Percentiles rank a stretch among this genome's conserved stretches.
Conservation (phyloP, 148 eudicot genomes). For the Nepenthes gracilis region DNA sequence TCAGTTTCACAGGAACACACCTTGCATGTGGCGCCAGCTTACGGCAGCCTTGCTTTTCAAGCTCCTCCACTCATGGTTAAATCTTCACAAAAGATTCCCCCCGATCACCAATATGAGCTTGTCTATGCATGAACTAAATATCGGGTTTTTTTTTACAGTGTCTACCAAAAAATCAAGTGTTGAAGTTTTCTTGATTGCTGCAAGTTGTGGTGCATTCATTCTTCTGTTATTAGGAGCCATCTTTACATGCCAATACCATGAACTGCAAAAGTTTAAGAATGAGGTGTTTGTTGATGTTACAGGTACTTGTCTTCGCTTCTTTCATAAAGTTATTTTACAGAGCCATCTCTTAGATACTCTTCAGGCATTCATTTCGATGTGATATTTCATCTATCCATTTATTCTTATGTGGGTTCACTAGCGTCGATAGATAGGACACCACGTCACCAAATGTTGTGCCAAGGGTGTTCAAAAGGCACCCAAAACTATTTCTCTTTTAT, state of each 20-base stretch:
- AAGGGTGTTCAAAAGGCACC: no score
- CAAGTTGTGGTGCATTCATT: conserved; percentile 52
- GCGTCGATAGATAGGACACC: no score
- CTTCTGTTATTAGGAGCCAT: conserved; percentile 55
- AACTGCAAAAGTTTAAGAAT: conserved; percentile 21
- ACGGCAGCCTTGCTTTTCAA: conserved; percentile 62
- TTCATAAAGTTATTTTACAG: no score
- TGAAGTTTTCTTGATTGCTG: conserved; percentile 35
- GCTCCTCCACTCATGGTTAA: conserved; percentile 45
- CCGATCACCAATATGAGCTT: background rate
- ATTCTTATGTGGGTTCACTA: no score
- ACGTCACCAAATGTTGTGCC: no score
- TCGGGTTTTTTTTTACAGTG: conserved; percentile 20
- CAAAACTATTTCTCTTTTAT: no score
- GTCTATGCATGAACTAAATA: conserved; percentile 7
- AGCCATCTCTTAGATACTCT: no score
- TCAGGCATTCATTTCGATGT: background rate
- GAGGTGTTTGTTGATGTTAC: conserved; percentile 71
- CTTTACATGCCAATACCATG: conserved; percentile 31
- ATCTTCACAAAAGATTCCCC: background rate
- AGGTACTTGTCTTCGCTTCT: conserved; percentile 27
- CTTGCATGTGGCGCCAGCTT: conserved; percentile 58
- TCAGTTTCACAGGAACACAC: conserved; percentile 79
- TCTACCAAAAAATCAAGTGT: conserved; percentile 44
- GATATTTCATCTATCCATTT: no score